These are phyloP conservation scores for Boechera divaricarpa DNA, from an alignment of 345 rosid species.

Conservation along the genomic window DNA sequence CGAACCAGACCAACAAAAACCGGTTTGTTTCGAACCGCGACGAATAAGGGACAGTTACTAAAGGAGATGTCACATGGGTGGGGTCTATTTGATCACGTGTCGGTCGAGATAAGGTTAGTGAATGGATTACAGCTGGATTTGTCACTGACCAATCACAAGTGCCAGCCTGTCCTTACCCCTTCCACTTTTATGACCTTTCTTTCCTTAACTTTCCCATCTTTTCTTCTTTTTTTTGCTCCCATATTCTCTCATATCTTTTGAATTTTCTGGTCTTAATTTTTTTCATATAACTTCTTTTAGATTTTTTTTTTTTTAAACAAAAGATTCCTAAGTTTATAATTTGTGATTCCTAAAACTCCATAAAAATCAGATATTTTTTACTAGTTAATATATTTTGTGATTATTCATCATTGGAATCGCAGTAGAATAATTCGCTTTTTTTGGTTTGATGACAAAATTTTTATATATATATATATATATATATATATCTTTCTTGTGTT, in stretches of 20 bases:
- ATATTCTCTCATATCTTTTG: background rate
- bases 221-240: background rate
- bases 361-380: background rate
- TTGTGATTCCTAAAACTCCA: background rate
- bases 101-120: constrained; percentile 42
- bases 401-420: too few relatives aligned
- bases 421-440: too few relatives aligned
- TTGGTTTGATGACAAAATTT: too few relatives aligned
- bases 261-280: background rate
- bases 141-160: constrained; percentile 42
- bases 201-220: constrained; percentile 5
- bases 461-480: too few relatives aligned
- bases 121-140: constrained; percentile 44
- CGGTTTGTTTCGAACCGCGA: constrained; percentile 12
- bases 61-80: constrained; percentile 40
- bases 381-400: too few relatives aligned
- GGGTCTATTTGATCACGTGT: constrained; percentile 34
- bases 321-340: background rate
- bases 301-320: background rate
- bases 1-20: constrained; percentile 6
- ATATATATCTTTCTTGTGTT: background rate
- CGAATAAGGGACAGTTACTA: constrained; percentile 17
- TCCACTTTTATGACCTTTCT: background rate
- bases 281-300: background rate
- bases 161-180: constrained; percentile 42